phyloP scores from a whole-genome alignment of 345 rosid species.

The Camelina hispida region DNA sequence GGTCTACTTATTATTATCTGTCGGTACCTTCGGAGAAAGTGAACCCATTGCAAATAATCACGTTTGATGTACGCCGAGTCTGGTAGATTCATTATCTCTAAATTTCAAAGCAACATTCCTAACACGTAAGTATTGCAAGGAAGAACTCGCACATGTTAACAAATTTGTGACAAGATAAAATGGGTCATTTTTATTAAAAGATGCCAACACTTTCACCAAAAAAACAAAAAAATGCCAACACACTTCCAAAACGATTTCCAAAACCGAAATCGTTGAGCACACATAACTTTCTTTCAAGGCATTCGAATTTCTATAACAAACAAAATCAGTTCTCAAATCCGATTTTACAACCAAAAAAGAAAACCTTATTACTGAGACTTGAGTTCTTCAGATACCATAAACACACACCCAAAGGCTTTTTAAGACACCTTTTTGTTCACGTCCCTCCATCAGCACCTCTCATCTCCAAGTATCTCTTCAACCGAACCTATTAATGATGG shows the following conservation, averaged over 20 bases:
- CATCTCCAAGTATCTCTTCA: conserved; percentile 99
- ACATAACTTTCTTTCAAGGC: conserved; percentile 17
- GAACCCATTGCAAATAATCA: too few species aligned
- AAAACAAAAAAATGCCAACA: too few species aligned
- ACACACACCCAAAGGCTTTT: conserved; percentile 10
- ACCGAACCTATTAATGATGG: conserved; percentile 65
- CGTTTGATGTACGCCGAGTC: too few species aligned
- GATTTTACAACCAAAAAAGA: conserved; percentile 15
- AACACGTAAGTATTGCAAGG: too few species aligned
- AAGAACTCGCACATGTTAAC: too few species aligned
- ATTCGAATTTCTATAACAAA: conserved; percentile 20
- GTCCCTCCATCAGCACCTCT: conserved; percentile 92
- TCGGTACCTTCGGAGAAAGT: too few species aligned
- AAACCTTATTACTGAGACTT: conserved; percentile 28
- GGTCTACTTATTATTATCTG: too few species aligned
- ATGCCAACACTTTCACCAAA: too few species aligned
- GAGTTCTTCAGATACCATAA: conserved; percentile 26
- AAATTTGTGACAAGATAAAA: neutral
- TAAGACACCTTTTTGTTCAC: conserved; percentile 9
- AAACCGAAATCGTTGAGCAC: conserved; percentile 27
- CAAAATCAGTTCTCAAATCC: conserved; percentile 25
- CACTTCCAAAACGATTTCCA: conserved; percentile 19
- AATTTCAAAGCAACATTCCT: too few species aligned
- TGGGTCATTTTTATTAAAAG: conserved; percentile 20
- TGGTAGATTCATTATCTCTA: too few species aligned